phyloP scores from a whole-genome alignment of 495 filamentous ascomycete genomes.

The Cryomyces minteri region DNA sequence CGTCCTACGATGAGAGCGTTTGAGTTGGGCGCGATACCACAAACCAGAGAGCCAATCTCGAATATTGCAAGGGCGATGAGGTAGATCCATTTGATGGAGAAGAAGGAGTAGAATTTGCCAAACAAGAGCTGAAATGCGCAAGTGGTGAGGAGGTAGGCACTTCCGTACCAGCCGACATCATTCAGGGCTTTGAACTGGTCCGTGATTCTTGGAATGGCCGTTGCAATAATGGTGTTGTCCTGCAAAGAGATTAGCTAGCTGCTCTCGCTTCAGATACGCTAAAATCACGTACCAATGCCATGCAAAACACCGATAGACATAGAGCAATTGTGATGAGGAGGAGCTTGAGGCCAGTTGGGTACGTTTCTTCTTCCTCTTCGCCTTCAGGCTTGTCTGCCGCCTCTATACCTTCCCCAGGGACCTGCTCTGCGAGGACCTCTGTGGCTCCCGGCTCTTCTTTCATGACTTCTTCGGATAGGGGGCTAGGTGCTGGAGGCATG shows the following conservation, averaged over 20 bases:
- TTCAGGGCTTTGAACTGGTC: conserved; percentile 55
- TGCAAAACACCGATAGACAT: conserved; percentile 43
- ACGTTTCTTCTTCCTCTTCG: conserved; percentile 25
- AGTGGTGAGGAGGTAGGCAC: conserved; percentile 54
- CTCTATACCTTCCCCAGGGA: background rate
- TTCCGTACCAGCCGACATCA: conserved; percentile 71
- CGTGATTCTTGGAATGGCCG: conserved; percentile 70
- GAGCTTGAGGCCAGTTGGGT: conserved; percentile 32
- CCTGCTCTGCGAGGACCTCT: background rate
- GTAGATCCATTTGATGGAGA: conserved; percentile 49
- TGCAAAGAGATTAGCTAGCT: conserved; percentile 4
- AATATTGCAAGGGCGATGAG: conserved; percentile 56
- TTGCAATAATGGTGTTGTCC: conserved; percentile 70
- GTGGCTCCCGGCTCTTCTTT: background rate
- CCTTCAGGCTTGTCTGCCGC: background rate
- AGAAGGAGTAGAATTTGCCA: conserved; percentile 33
- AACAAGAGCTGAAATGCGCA: conserved; percentile 26
- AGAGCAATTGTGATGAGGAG: conserved; percentile 39
- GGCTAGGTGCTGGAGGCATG: too few relatives aligned
- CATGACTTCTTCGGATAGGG: too few relatives aligned
- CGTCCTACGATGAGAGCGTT: conserved; percentile 65
- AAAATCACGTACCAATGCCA: conserved; percentile 33
- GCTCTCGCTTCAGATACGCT: conserved; percentile 1
- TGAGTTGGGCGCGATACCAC: conserved; percentile 58
- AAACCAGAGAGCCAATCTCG: conserved; percentile 73